Evolutionary conservation across 495 filamentous ascomycete species (phyloP), one percentile per base, ranked within the genome.

Genomic region (Corynascus novoguineensis): DNA sequence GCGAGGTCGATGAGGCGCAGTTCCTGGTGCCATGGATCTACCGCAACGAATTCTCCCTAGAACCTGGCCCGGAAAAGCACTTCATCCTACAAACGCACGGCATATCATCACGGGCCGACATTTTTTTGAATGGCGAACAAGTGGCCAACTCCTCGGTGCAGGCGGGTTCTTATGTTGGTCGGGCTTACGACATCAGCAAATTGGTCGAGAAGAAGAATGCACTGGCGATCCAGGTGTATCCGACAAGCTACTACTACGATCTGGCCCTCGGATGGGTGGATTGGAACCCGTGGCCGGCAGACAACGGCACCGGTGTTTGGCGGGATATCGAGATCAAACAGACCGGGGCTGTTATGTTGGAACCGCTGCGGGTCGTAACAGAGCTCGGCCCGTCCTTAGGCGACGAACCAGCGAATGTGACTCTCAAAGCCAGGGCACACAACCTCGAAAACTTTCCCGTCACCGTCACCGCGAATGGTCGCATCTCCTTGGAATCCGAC

Each of bases 261-360:
- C 74, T 86, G 45, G 81, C 77, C 0, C 61, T 82, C 19, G 81
- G 83, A 0, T 87, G 82, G 53, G 78, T 81, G 1, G 84, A 87
- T 55, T 87, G 84, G 84, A 86, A 86, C 41, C 83, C 83, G 0
- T 81, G 78, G 53, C 83, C 84, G 0, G 68, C 74, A 0, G 80
- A 84, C 60, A 83, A 79, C 49, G 71, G 71, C 22, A 83, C 78
- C 0, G 83, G 84, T 0, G 74, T 87, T 2, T 86, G 84, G 84
- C 74, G 84, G 0, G 63, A 84, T 44, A 74, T 87, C 6, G 81
- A 83, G 48, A 22, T 87, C 22, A 77, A 77, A 49, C 75, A 81
- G 59, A 85, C 80, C 0, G 83, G 83, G 0, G 64, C 78, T 5
- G 75, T 85, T 0, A 69, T 72, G 0, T 64, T 86, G 47, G 80